These are phyloP conservation scores for Akanthomyces muscarius DNA, from an alignment of 2,329 filamentous ascomycete genomes.

Conservation along the genomic window DNA sequence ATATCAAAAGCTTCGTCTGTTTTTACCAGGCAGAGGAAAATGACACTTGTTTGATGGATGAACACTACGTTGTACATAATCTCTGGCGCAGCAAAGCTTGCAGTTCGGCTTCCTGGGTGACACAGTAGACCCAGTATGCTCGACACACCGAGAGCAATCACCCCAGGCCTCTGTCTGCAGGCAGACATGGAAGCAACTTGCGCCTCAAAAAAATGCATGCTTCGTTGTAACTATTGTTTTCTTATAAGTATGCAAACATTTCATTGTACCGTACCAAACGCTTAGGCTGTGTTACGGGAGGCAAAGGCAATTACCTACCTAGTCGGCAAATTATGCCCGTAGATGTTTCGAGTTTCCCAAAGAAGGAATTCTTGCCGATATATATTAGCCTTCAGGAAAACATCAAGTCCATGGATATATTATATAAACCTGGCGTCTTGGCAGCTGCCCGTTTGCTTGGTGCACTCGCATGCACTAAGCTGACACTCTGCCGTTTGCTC, in stretches of 20 bases:
- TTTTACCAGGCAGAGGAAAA: not conserved
- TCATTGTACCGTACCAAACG: not conserved
- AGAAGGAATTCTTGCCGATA: not conserved
- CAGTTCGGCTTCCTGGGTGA: constrained; percentile 9
- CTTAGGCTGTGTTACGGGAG: not conserved
- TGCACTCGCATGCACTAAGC: not conserved
- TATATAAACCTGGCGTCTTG: not conserved
- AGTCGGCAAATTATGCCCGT: not conserved
- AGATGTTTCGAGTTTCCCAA: constrained; percentile 6
- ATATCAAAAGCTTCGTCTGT: too few relatives aligned
- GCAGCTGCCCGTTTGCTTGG: not conserved
- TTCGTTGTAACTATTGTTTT: not conserved
- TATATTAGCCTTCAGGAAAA: too few relatives aligned
- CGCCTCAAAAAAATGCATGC: not conserved
- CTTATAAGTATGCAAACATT: not conserved
- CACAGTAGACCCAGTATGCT: constrained; percentile 4
- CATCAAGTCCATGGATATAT: not conserved
- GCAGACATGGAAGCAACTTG: not conserved
- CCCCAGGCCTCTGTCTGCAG: not conserved
- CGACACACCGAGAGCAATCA: constrained; percentile 15
- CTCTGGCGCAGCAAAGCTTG: not conserved
- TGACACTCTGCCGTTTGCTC: constrained; percentile 6
- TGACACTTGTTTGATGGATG: not conserved
- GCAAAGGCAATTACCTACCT: not conserved
- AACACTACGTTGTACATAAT: not conserved